Evolutionary conservation across 805 yeast genomes (phyloP), one percentile per base, ranked within the genome.

Genomic region (Lipomyces lipofer): DNA sequence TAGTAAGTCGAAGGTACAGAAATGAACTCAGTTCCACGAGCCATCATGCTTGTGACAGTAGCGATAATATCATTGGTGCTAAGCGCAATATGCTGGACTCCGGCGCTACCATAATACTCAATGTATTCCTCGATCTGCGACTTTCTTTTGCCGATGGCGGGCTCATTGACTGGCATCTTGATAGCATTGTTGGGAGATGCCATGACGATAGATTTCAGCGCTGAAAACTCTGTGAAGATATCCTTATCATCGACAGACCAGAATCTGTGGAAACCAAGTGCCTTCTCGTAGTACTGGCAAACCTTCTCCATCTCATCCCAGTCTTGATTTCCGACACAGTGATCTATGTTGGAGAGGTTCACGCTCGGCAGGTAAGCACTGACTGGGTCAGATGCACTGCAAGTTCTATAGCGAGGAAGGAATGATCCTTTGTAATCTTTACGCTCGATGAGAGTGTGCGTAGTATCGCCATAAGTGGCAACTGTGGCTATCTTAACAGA

Each of bases 181-280:
- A 86, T 78, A 35, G 64, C 68, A 15, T 84, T 87, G 60, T 82
- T 79, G 13, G 75, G 71, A 8, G 86, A 81, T 0, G 90, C 80
- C 90, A 88, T 84, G 12, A 88, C 95, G 25, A 81, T 78, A 12
- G 94, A 85, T 51, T 79, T 75, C 51, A 88, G 76, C 0, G 92
- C 86, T 1, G 89, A 79, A 60, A 72, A 81, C 47, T 79, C 81
- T 0, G 95, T 86, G 49, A 78, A 75, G 10, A 88, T 78, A 59
- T 83, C 86, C 42, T 73, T 74, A 57, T 88, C 95, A 67, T 87
- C 95, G 9, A 85, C 94, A 0, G 92, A 84, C 95, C 95, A 88
- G 66, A 81, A 87, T 64, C 81, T 75, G 62, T 83, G 89, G 69
- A 88, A 86, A 0, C 89, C 89, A 62, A 88, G 80, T 1, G 81